Percentiles rank a stretch among this genome's conserved stretches.
These are phyloP conservation scores for Dimargaris cristalligena DNA, from an alignment of 192 early-diverging fungal species.

Conservation along the genomic window DNA sequence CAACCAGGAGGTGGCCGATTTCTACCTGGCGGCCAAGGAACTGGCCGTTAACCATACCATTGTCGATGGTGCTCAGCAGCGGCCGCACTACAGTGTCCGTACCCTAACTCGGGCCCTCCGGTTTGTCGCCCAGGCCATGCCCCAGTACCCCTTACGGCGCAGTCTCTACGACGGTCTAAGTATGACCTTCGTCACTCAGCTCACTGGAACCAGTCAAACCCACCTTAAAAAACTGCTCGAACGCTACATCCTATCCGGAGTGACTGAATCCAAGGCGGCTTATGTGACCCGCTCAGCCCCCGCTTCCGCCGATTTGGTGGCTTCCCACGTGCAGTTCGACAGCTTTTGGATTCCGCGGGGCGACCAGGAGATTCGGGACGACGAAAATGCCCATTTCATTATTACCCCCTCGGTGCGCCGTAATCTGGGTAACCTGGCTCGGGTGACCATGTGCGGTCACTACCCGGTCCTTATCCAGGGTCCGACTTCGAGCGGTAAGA, in stretches of 20 bases:
- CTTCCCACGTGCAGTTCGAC: background rate
- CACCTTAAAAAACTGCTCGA: slow-evolving; percentile 35
- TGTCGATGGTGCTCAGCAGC: slow-evolving; percentile 75
- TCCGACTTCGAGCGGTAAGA: slow-evolving; percentile 95
- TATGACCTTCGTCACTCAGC: slow-evolving; percentile 91
- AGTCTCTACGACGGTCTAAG: slow-evolving; percentile 81
- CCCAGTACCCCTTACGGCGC: slow-evolving; percentile 63
- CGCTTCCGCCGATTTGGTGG: background rate
- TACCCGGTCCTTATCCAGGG: slow-evolving; percentile 97
- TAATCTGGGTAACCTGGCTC: slow-evolving; percentile 75
- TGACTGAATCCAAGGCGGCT: slow-evolving; percentile 22
- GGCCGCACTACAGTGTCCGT: slow-evolving; percentile 83
- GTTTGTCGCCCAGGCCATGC: slow-evolving; percentile 52
- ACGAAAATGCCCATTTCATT: slow-evolving; percentile 36
- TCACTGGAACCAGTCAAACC: slow-evolving; percentile 49
- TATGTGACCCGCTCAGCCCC: background rate
- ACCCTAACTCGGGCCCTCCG: slow-evolving; percentile 75
- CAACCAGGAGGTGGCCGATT: slow-evolving; percentile 52
- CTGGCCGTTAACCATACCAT: slow-evolving; percentile 51
- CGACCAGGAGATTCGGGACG: slow-evolving; percentile 11
- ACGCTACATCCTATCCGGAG: slow-evolving; percentile 35
- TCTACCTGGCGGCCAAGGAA: slow-evolving; percentile 61
- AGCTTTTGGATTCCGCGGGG: background rate
- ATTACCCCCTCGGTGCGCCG: slow-evolving; percentile 70
- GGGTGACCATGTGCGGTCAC: slow-evolving; percentile 76